Conservation (phyloP, 371 early-diverging fungal species). For the Circinella umbellata region DNA sequence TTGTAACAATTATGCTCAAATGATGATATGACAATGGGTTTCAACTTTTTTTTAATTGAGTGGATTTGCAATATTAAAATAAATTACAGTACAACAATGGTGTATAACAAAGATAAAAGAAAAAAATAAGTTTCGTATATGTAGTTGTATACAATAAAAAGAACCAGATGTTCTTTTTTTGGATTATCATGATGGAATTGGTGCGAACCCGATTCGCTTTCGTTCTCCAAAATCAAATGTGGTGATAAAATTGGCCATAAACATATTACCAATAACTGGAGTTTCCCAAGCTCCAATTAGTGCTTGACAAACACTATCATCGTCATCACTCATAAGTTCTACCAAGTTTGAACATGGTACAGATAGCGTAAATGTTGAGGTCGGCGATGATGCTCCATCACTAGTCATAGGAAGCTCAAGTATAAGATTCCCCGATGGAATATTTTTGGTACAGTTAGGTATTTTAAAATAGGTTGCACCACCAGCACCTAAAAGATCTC, state of each 20-base stretch:
- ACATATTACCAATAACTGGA: conserved; percentile 33
- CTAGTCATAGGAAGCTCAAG: neutral
- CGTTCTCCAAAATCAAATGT: conserved; percentile 42
- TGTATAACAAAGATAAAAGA: too few species aligned
- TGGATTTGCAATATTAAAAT: too few species aligned
- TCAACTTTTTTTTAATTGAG: too few species aligned
- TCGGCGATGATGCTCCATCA: neutral
- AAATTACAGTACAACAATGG: too few species aligned
- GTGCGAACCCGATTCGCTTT: conserved; percentile 12
- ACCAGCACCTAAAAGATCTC: neutral
- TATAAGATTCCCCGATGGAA: neutral
- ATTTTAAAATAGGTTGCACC: neutral
- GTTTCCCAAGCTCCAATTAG: neutral
- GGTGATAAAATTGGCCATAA: conserved; percentile 36
- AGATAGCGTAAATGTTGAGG: neutral
- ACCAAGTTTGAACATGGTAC: neutral
- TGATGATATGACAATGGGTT: too few species aligned
- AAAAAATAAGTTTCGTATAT: too few species aligned
- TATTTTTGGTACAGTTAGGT: neutral
- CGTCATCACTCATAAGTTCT: neutral
- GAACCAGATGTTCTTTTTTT: too few species aligned
- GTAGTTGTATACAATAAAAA: too few species aligned
- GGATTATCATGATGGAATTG: neutral
- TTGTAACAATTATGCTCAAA: too few species aligned
- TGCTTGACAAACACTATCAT: neutral